Evolutionary conservation across 441 rosid species (phyloP).

Genomic region (Pelargonium myrrhifolium): DNA sequence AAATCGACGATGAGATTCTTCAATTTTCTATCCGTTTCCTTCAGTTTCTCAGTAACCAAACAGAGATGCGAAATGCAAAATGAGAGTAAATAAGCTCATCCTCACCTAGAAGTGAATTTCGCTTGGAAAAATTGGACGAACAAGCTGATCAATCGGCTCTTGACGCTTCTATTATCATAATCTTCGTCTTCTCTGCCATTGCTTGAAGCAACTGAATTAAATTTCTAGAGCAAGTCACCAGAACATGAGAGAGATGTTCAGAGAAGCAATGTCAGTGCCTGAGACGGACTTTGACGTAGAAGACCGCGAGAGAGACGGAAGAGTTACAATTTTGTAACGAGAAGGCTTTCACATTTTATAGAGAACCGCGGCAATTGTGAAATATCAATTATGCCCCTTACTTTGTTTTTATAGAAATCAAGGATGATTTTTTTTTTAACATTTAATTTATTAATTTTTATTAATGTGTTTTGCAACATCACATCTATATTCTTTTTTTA

Average conservation of each 20-base stretch:
- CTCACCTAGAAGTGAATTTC: neutral
- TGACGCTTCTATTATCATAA: neutral
- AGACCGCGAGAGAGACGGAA: neutral
- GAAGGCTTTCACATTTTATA: neutral
- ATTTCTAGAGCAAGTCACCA: neutral
- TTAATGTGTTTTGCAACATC: too few relatives aligned
- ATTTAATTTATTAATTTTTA: too few relatives aligned
- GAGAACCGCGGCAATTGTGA: neutral
- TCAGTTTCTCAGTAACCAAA: neutral
- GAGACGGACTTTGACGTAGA: too few relatives aligned
- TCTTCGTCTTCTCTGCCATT: neutral
- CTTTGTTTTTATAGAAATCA: too few relatives aligned
- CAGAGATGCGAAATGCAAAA: neutral
- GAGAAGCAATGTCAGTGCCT: neutral
- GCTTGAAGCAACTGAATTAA: neutral
- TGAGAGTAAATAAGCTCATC: neutral
- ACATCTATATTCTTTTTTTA: too few relatives aligned
- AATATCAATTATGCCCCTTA: neutral
- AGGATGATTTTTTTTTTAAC: too few relatives aligned
- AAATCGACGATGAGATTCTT: neutral
- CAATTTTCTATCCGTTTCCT: neutral
- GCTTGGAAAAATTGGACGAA: neutral
- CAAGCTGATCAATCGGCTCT: neutral
- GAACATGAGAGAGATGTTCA: neutral
- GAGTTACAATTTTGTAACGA: neutral